Base-by-base conservation (phyloP, 331 rosid genomes). In the Rhamnella rubrinervis region DNA sequence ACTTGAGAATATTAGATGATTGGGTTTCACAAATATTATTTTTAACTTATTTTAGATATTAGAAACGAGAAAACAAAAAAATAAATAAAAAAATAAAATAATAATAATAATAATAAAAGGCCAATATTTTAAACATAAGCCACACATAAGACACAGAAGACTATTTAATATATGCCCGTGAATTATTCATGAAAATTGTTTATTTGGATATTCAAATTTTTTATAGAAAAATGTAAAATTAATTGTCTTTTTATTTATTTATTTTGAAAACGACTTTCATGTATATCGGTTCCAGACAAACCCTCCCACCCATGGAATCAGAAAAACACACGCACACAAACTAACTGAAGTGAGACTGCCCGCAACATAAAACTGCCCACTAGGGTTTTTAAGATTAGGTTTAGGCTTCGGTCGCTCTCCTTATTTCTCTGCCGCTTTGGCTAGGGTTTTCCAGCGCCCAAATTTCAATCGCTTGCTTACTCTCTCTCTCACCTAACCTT, bases 361-460 rank as follows among this genome's bases (percentile, higher is more conserved):
- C 70, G 55, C 63, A 73, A 18, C 40, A 0, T 26, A 74, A 6
- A 46, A 61, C 2, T 49, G 5, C 68, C 68, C 64, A 19, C 58
- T 80, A 83, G 87, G 87, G 87, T 80, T 83, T 75, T 69, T 79
- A 78, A 73, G 81, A 58, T 75, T 65, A 72, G 78, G 78, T 75
- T 49, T 31, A 5, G 60, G 75, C 49, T 8, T 44, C 2, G 12
- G 49, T 8, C 49, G 1, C 66, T 7, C 49, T 1, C 14, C 55
- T 35, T 47, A 38, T 40, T 17, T 69, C 72, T 73, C 80, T 40
- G 85, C 87, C 87, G 87, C 82, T 72, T 25, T 44, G 28, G 58
- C 73, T 71, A 75, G 80, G 84, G 78, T 73, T 76, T 73, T 70
- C 75, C 31, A 19, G 4, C 9, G 26, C 74, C 62, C 66, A 62